Evolutionary conservation across 306 rosid species (phyloP), one percentile per base, ranked within the genome.

Genomic region (Heteromeles arbutifolia): DNA sequence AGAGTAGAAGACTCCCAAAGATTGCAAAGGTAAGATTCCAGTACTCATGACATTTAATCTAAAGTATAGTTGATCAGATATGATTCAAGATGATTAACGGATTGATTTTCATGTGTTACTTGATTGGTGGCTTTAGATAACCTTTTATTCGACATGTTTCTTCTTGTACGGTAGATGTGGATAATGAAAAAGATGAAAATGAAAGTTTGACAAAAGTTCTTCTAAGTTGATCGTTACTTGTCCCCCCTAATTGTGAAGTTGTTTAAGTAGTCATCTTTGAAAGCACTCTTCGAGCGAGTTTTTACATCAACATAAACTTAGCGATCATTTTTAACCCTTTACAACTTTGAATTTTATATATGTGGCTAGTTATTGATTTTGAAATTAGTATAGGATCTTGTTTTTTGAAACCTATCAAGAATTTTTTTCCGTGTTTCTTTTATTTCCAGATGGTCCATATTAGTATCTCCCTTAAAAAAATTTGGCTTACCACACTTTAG

Each of bases 1-100:
- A 90, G 79, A 87, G 88, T 81, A 92, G 97, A 82, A 89, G 97
- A 83, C 89, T 92, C 32, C 97, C 98, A 69, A 95, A 95, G 91
- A 87, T 92, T 79, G 97, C 99, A n/a, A 95, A 95, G 97, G 97
- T 95, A 81, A 78, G 54, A 48, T 48, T 48, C 21, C 8, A 48
- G 54, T 48, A 15, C 54, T 17, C 54, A 48, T 48, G 8, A 15
- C 54, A 48, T 48, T 48, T 48, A 48, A 48, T 48, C 8, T 48
- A 48, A 48, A 0, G 21, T 48, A 15, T 48, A 48, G 54, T 48
- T 48, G 54, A 48, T 48, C 54, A 48, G 21, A 48, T 48, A 48
- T 48, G 54, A 48, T 48, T 48, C 21, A 15, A 48, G 54, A 48
- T 48, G 21, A 17, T 48, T 48, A 48, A 48, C 2, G 15, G 54